Evolutionary conservation across 306 rosid species (phyloP).

Genomic region (Begonia fuchsioides): DNA sequence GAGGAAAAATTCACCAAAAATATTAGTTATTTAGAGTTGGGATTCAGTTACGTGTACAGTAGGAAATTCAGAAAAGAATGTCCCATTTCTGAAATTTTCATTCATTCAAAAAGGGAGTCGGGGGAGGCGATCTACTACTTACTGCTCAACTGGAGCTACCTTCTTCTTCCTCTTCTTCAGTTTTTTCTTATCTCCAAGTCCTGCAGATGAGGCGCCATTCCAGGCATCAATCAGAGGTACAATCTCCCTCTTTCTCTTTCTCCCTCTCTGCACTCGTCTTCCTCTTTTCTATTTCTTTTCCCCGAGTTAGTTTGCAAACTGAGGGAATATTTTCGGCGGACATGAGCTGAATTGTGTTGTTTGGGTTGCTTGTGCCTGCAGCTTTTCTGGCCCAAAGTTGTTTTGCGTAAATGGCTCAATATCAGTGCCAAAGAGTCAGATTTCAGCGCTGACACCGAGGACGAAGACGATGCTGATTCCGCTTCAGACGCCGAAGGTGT

Average conservation of each 20-base stretch:
- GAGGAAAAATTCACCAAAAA: no score
- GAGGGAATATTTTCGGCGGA: conserved; percentile 53
- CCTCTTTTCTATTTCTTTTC: conserved; percentile 4
- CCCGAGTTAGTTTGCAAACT: conserved; percentile 26
- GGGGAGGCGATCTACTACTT: no score
- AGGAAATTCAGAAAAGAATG: no score
- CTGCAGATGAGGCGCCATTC: conserved; percentile 37
- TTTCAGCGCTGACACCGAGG: conserved; percentile 62
- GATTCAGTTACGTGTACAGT: no score
- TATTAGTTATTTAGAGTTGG: no score
- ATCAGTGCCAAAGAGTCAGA: conserved; percentile 40
- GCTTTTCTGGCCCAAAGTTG: conserved; percentile 64
- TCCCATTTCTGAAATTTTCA: no score
- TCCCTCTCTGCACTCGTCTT: not conserved
- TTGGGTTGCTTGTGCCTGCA: conserved; percentile 42
- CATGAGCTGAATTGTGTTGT: conserved; percentile 53
- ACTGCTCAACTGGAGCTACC: not conserved
- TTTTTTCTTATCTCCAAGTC: not conserved
- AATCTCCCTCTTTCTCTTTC: conserved; percentile 4
- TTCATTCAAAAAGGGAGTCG: no score
- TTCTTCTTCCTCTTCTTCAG: conserved; percentile 2
- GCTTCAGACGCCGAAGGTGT: conserved; percentile 50
- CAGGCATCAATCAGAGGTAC: conserved; percentile 40
- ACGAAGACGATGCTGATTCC: conserved; percentile 22
- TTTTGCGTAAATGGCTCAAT: conserved; percentile 75